Conservation (phyloP, 495 filamentous ascomycete species). For the Lasiosphaeria ovina region DNA sequence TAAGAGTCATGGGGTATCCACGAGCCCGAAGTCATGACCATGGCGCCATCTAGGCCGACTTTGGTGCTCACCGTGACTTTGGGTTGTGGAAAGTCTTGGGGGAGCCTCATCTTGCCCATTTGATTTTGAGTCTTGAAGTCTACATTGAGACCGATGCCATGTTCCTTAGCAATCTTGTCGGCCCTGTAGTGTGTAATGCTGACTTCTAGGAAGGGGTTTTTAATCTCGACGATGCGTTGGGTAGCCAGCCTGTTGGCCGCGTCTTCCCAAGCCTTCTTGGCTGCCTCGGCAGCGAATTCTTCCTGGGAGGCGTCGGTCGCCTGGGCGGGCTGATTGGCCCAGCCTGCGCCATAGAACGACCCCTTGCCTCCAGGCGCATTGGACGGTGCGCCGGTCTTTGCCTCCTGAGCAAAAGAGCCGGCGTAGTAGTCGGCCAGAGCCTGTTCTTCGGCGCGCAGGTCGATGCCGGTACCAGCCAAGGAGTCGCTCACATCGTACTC, state of each 20-base stretch:
- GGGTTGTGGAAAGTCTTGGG: slow-evolving; percentile 49
- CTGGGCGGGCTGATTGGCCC: slow-evolving; percentile 54
- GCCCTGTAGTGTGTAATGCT: slow-evolving; percentile 44
- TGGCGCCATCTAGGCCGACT: slow-evolving; percentile 50
- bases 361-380: slow-evolving; percentile 45
- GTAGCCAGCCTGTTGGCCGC: slow-evolving; percentile 42
- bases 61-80: slow-evolving; percentile 35
- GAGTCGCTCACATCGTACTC: slow-evolving; percentile 71
- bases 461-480: slow-evolving; percentile 73
- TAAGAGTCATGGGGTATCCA: slow-evolving; percentile 65
- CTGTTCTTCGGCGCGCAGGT: slow-evolving; percentile 79
- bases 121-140: slow-evolving; percentile 45
- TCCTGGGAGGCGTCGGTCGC: slow-evolving; percentile 47
- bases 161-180: slow-evolving; percentile 62
- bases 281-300: slow-evolving; percentile 47
- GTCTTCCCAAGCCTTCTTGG: slow-evolving; percentile 46
- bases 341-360: slow-evolving; percentile 59
- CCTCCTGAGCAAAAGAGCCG: slow-evolving; percentile 33
- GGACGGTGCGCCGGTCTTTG: slow-evolving; percentile 46
- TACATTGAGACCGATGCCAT: slow-evolving; percentile 53
- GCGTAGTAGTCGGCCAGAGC: slow-evolving; percentile 60
- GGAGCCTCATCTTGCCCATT: slow-evolving; percentile 44
- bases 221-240: slow-evolving; percentile 47
- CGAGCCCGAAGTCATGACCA: slow-evolving; percentile 58
- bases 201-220: slow-evolving; percentile 40